These are phyloP conservation scores for Phaeosphaeria sp. DNA, from an alignment of 2,329 filamentous ascomycete species.

Conservation along the genomic window DNA sequence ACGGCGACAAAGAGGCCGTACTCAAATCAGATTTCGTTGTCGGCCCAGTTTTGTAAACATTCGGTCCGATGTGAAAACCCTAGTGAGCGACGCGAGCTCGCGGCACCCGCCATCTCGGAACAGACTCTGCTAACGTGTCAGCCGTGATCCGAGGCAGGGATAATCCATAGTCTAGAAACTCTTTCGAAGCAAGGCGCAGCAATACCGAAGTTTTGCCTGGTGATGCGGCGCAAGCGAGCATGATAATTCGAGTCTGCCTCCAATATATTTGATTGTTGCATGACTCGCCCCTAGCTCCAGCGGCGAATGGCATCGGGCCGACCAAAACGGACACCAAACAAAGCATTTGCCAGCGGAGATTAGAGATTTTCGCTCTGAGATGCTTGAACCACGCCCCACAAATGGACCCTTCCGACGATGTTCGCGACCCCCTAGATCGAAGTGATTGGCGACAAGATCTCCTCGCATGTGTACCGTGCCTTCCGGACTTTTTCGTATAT, in stretches of 20 bases:
- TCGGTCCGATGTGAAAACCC: not conserved
- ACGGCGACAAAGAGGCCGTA: not conserved
- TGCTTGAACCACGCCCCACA: not conserved
- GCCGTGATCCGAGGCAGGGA: not conserved
- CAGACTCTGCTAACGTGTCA: not conserved
- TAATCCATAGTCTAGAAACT: not conserved
- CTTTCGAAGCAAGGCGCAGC: not conserved
- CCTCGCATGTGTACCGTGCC: not conserved
- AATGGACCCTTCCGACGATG: not conserved
- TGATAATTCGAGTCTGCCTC: not conserved
- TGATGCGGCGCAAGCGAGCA: not conserved
- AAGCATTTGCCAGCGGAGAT: not conserved
- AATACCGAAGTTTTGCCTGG: not conserved
- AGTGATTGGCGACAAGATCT: slow-evolving; percentile 14
- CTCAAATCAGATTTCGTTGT: not conserved
- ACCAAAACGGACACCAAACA: not conserved
- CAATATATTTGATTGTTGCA: not conserved
- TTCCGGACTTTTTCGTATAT: not conserved
- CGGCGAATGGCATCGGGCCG: not conserved
- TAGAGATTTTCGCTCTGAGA: not conserved
- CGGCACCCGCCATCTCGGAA: not conserved
- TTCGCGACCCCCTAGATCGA: not conserved
- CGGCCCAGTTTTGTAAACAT: not conserved
- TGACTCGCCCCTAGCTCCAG: not conserved
- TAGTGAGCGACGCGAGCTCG: not conserved